Percentiles rank a stretch among this genome's conserved stretches.
phyloP scores from a whole-genome alignment of 2,329 filamentous ascomycete species.

The Colletotrichum tropicale region DNA sequence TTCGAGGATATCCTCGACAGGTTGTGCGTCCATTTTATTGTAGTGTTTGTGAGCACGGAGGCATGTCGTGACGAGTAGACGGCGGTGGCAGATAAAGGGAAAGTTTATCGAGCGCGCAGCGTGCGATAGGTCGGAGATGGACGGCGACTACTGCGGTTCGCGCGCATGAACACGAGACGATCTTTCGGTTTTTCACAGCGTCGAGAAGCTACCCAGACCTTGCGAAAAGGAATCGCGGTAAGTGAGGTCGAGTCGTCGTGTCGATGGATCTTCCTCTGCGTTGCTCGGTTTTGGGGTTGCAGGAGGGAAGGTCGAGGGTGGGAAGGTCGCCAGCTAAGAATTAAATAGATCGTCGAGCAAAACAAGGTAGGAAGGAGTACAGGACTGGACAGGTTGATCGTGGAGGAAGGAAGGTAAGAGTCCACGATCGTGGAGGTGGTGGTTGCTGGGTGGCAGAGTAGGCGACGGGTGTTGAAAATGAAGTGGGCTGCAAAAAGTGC shows the following conservation, averaged over 20 bases:
- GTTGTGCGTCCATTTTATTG: slow-evolving; percentile 37
- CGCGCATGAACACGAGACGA: not conserved
- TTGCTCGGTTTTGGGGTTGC: not conserved
- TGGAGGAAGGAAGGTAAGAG: not conserved
- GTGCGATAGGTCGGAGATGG: not conserved
- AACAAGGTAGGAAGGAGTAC: not conserved
- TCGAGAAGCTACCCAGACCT: not conserved
- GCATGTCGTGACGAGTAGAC: not conserved
- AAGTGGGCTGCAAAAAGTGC: slow-evolving; percentile 17
- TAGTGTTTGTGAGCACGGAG: not conserved
- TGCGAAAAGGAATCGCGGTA: not conserved
- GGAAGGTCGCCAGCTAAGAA: not conserved
- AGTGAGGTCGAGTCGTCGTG: not conserved
- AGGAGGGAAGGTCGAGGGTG: not conserved
- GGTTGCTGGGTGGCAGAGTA: not conserved
- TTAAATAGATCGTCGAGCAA: not conserved
- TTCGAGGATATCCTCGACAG: slow-evolving; percentile 43
- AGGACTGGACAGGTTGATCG: not conserved
- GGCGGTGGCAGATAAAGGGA: not conserved
- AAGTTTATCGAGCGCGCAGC: not conserved
- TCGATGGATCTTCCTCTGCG: not conserved
- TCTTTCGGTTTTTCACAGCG: not conserved
- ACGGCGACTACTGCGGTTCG: not conserved
- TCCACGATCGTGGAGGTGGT: not conserved
- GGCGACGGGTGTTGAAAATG: not conserved